Conservation (phyloP, 202 grass and related monocot genomes). For the Brachypodium distachyon region DNA sequence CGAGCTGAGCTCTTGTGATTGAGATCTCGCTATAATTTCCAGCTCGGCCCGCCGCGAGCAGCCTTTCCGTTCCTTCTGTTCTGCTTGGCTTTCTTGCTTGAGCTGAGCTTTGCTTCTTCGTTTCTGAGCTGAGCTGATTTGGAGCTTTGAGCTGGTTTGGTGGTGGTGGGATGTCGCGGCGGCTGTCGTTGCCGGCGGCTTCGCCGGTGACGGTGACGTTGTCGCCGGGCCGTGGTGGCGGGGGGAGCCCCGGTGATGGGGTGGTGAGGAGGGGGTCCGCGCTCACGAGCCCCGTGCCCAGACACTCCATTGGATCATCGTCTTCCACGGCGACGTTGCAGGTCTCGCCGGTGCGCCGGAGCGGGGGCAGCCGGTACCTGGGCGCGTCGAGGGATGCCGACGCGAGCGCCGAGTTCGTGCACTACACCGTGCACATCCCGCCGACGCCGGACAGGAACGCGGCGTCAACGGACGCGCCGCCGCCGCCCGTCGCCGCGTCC, state of each 20-base stretch:
- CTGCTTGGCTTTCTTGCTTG: background rate
- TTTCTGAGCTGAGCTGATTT: background rate
- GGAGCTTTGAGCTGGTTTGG: background rate
- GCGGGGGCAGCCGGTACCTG: slow-evolving; percentile 37
- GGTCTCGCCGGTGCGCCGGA: slow-evolving; percentile 40
- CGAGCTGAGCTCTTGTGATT: too few relatives aligned
- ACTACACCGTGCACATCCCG: slow-evolving; percentile 95
- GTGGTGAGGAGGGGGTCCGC: slow-evolving; percentile 41
- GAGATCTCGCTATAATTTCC: background rate
- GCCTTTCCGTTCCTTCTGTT: background rate
- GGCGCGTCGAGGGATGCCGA: slow-evolving; percentile 28
- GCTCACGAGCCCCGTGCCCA: slow-evolving; percentile 52
- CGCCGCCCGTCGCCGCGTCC: too few relatives aligned
- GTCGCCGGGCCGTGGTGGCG: slow-evolving; percentile 24
- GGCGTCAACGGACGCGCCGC: background rate
- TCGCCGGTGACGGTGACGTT: slow-evolving; percentile 75
- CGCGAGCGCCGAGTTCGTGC: slow-evolving; percentile 52
- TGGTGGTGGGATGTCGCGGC: slow-evolving; percentile 35
- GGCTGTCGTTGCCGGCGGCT: slow-evolving; percentile 58
- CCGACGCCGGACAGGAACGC: slow-evolving; percentile 53
- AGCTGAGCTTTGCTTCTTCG: background rate
- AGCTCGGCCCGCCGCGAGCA: background rate
- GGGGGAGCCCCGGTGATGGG: slow-evolving; percentile 4
- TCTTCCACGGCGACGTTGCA: slow-evolving; percentile 26
- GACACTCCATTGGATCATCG: slow-evolving; percentile 59